Base-by-base conservation (phyloP, 306 rosid genomes). In the Aeschynomene evenia region DNA sequence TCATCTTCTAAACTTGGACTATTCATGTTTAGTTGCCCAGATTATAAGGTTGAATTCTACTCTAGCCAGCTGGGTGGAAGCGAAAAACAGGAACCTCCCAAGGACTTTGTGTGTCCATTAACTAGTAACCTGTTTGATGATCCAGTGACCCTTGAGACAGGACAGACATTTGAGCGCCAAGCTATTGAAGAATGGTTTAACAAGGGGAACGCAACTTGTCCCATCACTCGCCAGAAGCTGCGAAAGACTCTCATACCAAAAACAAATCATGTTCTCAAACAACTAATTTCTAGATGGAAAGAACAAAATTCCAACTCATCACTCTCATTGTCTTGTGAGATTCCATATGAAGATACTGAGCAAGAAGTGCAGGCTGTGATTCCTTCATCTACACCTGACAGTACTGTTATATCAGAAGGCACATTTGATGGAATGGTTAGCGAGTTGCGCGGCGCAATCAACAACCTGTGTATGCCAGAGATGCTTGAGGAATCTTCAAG, bases 121-220 rank as follows among this genome's bases (percentile, higher is more conserved):
- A 94, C 97, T 11, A 86, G 92, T 80, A 81, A 86, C 76, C 62
- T 90, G 13, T 93, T 90, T 83, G 84, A 88, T 74, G 98, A 94
- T 72, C 98, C 98, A 0, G 98, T 94, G 68, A 94, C 98, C 31
- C 88, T 94, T 45, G 96, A 94, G 81, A 94, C 97, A 4, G 98
- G 97, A 19, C 97, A 90, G 67, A 90, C 98, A 63, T 94, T 82
- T 64, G 98, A 94, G 82, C 88, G 96, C 7, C 74, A 53, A 73
- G 98, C 98, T 10, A 90, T 88, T 7, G 95, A 87, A 48, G 96
- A 94, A 73, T 90, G 98, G 98, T 82, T 90, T 29, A 87, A 87
- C 43, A 81, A 88, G 76, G 98, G 96, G 22, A 88, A 90, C 81
- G 71, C 74, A 43, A 82, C 92, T 9, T 90, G 98, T 79, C 97